Evolutionary conservation across 78 protist genomes (phyloP), one percentile per base, ranked within the genome.

Genomic region (Monosiga brevicollis): DNA sequence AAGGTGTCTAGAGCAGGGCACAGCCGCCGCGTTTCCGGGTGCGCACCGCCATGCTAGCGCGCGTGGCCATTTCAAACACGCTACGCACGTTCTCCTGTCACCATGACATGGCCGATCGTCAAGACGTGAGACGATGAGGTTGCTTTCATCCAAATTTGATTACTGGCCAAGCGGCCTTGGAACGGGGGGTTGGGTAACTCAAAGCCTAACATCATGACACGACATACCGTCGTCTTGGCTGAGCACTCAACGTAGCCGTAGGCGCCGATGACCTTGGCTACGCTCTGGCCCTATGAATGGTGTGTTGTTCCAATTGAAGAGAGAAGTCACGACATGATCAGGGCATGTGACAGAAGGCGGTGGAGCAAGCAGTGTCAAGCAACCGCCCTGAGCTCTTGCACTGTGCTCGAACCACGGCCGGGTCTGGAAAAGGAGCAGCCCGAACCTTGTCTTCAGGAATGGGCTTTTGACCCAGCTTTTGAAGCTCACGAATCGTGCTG

Each of bases 11-110:
- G 73, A 85, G 43, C 1, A 85, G 87, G 2, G 34, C 25, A n/a
- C 87, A 85, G 24, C 41, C 78, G 37, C 34, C 79, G 34, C 22
- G 42, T 78, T 74, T 74, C 76, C 41, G 36, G 34, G n/a, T 11
- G n/a, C 42, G 35, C 20, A 37, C 34, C n/a, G 77, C 22, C 24
- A 85, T 78, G 25, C 82, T 82, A 23, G 85, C 83, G 20, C 88
- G 81, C 11, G 88, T 85, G 34, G 88, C 88, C 43, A 9, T 73
- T 41, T 79, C 84, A 1, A 85, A 85, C 39, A 85, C 88, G 77
- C 79, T 84, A 34, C 11, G 38, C 41, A 85, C 88, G 55, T 43
- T 43, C 72, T 80, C 83, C 40, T 79, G 39, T 15, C 76, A 42
- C 15, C 29, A 15, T 15, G 62, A 49, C n/a, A n/a, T 49, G 62